phyloP scores from a whole-genome alignment of 106 monocot species.

The Allium sativum region DNA sequence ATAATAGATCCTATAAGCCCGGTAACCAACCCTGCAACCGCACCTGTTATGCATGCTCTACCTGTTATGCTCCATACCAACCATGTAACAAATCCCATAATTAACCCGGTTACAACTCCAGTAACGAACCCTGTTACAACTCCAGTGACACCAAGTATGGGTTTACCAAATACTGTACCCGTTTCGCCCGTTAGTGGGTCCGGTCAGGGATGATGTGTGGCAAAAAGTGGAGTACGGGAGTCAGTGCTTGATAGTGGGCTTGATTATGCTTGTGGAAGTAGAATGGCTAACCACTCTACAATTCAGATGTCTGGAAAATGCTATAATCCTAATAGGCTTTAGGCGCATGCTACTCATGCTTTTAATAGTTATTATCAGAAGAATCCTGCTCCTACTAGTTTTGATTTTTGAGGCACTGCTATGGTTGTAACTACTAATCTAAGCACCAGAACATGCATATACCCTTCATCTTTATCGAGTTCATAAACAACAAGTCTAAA shows the following conservation, averaged over 20 bases:
- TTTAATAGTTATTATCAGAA: constrained; percentile 84
- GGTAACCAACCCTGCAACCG: not conserved
- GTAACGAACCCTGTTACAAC: constrained; percentile 17
- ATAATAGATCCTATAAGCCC: not conserved
- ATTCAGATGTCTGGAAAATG: constrained; percentile 57
- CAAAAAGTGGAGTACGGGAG: constrained; percentile 37
- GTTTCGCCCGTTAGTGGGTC: constrained; percentile 16
- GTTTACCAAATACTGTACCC: constrained; percentile 12
- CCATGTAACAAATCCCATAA: constrained; percentile 15
- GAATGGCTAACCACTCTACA: constrained; percentile 51
- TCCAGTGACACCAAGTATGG: constrained; percentile 14
- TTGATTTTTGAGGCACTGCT: constrained; percentile 77
- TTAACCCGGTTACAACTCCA: constrained; percentile 8
- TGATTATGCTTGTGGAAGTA: constrained; percentile 77
- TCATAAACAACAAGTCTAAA: too few species aligned
- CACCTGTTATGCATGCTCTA: not conserved
- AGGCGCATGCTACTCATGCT: constrained; percentile 64
- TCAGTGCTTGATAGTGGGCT: constrained; percentile 35
- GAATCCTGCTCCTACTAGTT: constrained; percentile 67
- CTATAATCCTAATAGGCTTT: constrained; percentile 62
- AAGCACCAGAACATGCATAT: too few species aligned
- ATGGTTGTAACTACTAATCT: constrained; percentile 58
- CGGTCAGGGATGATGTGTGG: constrained; percentile 70
- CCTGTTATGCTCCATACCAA: constrained; percentile 31
- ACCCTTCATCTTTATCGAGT: too few species aligned